A percentile compares a stretch with the other conserved stretches of the same genome.
phyloP scores from a whole-genome alignment of 805 yeast genomes.

The Myxozyma lipomycoides region DNA sequence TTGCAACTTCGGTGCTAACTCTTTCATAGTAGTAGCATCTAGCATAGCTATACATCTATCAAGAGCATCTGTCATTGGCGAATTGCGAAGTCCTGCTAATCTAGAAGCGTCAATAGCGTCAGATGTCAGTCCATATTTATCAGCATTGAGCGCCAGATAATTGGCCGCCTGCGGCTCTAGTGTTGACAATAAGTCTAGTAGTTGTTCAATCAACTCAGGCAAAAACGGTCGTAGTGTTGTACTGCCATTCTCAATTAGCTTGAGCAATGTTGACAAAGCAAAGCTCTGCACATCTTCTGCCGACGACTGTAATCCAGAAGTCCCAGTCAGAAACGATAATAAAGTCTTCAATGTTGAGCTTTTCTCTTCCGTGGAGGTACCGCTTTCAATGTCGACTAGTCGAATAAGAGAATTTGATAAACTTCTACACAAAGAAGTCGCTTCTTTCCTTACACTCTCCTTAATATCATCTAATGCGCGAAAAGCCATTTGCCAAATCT shows the following conservation, averaged over 20 bases:
- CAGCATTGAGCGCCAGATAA: slow-evolving; percentile 81
- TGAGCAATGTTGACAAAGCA: slow-evolving; percentile 67
- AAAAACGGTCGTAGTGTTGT: slow-evolving; percentile 57
- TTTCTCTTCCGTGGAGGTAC: slow-evolving; percentile 44
- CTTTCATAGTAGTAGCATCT: slow-evolving; percentile 49
- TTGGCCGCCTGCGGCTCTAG: slow-evolving; percentile 89
- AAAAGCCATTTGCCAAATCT: slow-evolving; percentile 84
- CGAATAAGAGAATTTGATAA: slow-evolving; percentile 61
- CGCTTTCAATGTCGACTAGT: slow-evolving; percentile 48
- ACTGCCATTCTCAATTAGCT: slow-evolving; percentile 63
- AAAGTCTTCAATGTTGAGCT: slow-evolving; percentile 50
- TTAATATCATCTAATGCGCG: slow-evolving; percentile 91
- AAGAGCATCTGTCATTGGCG: slow-evolving; percentile 86
- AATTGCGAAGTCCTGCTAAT: slow-evolving; percentile 63
- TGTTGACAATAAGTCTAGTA: slow-evolving; percentile 71
- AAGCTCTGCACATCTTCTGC: slow-evolving; percentile 79
- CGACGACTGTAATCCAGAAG: slow-evolving; percentile 73
- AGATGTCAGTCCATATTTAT: slow-evolving; percentile 69
- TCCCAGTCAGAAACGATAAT: slow-evolving; percentile 75
- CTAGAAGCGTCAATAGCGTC: slow-evolving; percentile 73
- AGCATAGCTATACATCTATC: slow-evolving; percentile 62
- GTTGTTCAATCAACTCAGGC: slow-evolving; percentile 62
- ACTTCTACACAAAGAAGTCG: slow-evolving; percentile 60
- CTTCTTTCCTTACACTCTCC: slow-evolving; percentile 85
- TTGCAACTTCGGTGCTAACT: slow-evolving; percentile 49